A percentile compares a stretch with the other conserved stretches of the same genome.
These are phyloP conservation scores for Taiozyma onychis DNA, from an alignment of 1,139 yeast genomes.

Conservation along the genomic window DNA sequence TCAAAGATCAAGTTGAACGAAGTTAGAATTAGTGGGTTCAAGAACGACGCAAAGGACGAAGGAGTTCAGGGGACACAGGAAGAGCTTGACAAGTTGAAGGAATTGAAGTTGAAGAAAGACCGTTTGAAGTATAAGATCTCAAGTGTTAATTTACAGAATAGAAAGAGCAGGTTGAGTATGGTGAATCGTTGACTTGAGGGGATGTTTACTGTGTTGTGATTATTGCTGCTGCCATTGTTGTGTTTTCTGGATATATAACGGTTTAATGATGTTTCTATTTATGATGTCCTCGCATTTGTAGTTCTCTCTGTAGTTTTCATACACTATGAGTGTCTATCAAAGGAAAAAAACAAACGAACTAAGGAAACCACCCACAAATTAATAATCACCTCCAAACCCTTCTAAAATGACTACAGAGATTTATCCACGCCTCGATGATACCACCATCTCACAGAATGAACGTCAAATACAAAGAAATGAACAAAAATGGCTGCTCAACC, in stretches of 20 bases:
- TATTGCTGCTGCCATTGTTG: too few relatives aligned
- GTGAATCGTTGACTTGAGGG: slow-evolving; percentile 5
- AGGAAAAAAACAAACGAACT: background rate
- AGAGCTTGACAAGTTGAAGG: slow-evolving; percentile 31
- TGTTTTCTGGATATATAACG: background rate
- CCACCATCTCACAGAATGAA: background rate
- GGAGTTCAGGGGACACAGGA: slow-evolving; percentile 26
- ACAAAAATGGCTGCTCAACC: slow-evolving; percentile 30
- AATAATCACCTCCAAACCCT: background rate
- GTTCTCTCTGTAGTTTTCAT: too few relatives aligned
- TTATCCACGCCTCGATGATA: background rate
- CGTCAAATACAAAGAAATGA: slow-evolving; percentile 13
- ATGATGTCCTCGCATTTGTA: too few relatives aligned
- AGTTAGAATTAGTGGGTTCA: slow-evolving; percentile 25
- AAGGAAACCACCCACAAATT: background rate
- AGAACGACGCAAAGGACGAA: background rate
- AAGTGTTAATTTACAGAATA: slow-evolving; percentile 26
- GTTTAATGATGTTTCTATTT: background rate
- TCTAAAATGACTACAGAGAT: background rate
- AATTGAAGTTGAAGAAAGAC: slow-evolving; percentile 31
- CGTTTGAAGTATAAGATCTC: slow-evolving; percentile 30
- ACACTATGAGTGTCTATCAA: too few relatives aligned
- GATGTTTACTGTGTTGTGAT: background rate
- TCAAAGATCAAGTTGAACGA: slow-evolving; percentile 31
- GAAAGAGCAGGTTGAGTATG: slow-evolving; percentile 18